Evolutionary conservation across 768 basidiomycete genomes (phyloP), one percentile per base, ranked within the genome.

Genomic region (Collybiopsis luxurians): DNA sequence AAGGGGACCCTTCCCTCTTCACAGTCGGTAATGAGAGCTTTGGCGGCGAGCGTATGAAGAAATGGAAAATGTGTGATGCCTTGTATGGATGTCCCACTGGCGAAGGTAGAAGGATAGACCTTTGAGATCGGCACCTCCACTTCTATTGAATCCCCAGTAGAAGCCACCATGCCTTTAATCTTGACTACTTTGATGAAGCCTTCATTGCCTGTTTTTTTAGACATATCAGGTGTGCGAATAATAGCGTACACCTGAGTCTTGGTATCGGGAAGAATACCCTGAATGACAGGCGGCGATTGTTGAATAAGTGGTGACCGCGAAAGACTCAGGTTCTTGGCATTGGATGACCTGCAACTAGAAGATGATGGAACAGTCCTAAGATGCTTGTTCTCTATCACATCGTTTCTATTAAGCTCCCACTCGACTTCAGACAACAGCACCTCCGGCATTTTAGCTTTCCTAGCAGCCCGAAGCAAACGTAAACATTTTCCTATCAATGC

Each of bases 31-130:
- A 86, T 79, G 27, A 86, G 71, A 15, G 70, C 67, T 54, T 79
- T 76, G 2, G 83, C 85, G 3, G 82, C 78, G 40, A 86, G 70
- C 0, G 78, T 75, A 61, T 86, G 86, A 26, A 87, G 62, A 15
- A 79, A 68, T 21, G 72, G 71, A 4, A 31, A 48, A 5, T 34
- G 31, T 5, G 31, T 34, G 13, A 34, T 34, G 31, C 13, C 13
- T 13, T 5, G 6, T 6, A 34, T 34, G 6, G 31, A 34, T 13
- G 31, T 6, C 31, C 31, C 31, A 13, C 13, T 34, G 5, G 13
- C 13, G 31, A 34, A 34, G 31, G 31, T 13, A 23, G 44, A 26
- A 21, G 46, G 12, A 31, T 17, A 27, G 24, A 31, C 19, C 28
- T 48, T 48, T 13, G n/a, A 28, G 4, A 48, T 27, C 9, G 46